Evolutionary conservation across 1,284 basidiomycete genomes (phyloP), one percentile per base, ranked within the genome.

Genomic region (Wallemia ichthyophaga): DNA sequence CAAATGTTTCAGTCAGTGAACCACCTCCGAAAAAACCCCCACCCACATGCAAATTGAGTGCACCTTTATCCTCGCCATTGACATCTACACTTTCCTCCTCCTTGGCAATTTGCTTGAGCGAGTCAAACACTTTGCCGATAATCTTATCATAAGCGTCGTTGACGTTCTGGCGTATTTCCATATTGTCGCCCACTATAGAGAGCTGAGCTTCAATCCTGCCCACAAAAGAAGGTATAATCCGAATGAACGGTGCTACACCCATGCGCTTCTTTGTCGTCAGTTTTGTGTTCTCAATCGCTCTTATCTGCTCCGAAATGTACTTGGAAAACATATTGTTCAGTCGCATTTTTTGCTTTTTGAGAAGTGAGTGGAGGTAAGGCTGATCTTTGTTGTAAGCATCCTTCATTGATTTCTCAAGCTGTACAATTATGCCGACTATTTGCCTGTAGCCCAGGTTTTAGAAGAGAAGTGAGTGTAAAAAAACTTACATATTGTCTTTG

Each of bases 91-190:
- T 68, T 0, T 66, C 85, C 60, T 87, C 83, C 72, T 88, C 73
- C 68, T 89, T 92, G 11, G 88, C 88, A 77, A 95, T 87, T 62
- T 94, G 86, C 70, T 91, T 89, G 59, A 98, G 70, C 19, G 80
- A 82, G 56, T 88, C 87, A 64, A 96, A 91, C 78, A 96, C 92
- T 25, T 80, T 74, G 61, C 82, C 78, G 27, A 87, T 82, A 56
- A 96, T 83, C 64, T 76, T 80, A 65, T 88, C 86, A 67, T 96
- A 96, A 2, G 85, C 81, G 2, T 75, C 73, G 66, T 96, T 82
- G 26, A 94, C 83, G 54, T 72, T 78, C 17, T 73, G 71, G 24
- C 92, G 80, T 61, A 94, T 82, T 64, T 84, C 82, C 59, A 88
- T 74, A 1, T 74, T 77, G 63, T 85, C 81, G 15, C 77, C 77